Conservation (phyloP, 768 basidiomycete species). For the Lentinula edodes region DNA sequence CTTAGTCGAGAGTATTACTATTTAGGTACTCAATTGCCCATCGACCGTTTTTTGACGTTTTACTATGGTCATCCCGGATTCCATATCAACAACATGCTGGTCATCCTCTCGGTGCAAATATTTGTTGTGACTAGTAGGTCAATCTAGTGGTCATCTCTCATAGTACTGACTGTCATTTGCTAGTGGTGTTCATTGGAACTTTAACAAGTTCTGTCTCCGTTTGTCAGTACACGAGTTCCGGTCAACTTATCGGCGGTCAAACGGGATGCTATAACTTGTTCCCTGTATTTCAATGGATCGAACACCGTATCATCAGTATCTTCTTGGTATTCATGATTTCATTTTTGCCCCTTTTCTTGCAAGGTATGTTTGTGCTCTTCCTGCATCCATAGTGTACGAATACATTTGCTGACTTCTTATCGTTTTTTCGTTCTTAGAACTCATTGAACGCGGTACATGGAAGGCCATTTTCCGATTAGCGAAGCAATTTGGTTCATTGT, state of each 20-base stretch:
- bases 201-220: conserved; percentile 76
- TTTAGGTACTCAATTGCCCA: conserved; percentile 93
- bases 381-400: background rate
- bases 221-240: conserved; percentile 71
- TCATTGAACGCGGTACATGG: conserved; percentile 91
- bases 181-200: conserved; percentile 94
- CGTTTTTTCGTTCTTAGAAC: conserved; percentile 48
- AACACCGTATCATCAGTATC: conserved; percentile 94
- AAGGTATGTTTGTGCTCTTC: conserved; percentile 49
- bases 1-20: conserved; percentile 99
- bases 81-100: conserved; percentile 99
- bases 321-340: conserved; percentile 98
- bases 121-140: conserved; percentile 87
- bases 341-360: conserved; percentile 90
- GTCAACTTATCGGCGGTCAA: conserved; percentile 72
- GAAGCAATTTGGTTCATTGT: conserved; percentile 92
- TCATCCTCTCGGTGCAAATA: conserved; percentile 93
- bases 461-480: conserved; percentile 87
- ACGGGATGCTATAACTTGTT: conserved; percentile 91
- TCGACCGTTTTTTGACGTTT: conserved; percentile 98
- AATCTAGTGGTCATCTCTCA: conserved; percentile 1
- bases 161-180: conserved; percentile 12
- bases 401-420: conserved; percentile 12
- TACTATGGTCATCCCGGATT: conserved; percentile 99
- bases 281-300: conserved; percentile 94